phyloP scores from a whole-genome alignment of 2,329 filamentous ascomycete genomes.

The Cordyceps militaris region DNA sequence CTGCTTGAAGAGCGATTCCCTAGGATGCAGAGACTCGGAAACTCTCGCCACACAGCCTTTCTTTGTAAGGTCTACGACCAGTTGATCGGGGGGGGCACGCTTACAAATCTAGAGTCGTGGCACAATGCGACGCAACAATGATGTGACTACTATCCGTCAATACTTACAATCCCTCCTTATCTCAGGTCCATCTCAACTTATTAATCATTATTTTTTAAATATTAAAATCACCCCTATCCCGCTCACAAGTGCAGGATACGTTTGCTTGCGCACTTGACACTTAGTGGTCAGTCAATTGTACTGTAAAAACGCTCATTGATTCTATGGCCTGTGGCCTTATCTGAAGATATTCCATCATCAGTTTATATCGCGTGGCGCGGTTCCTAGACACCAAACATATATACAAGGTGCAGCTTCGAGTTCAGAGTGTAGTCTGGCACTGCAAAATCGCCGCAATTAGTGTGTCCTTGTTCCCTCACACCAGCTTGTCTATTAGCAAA shows the following conservation, averaged over 20 bases:
- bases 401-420: slow-evolving; percentile 3
- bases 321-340: slow-evolving; percentile 1
- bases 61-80: not conserved
- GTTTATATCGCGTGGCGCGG: slow-evolving; percentile 1
- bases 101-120: too few species aligned
- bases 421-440: not conserved
- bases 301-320: not conserved
- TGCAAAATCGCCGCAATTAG: slow-evolving; percentile 1
- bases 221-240: too few species aligned
- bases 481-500: slow-evolving; percentile 9
- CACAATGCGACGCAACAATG: too few species aligned
- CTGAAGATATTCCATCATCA: not conserved
- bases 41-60: not conserved
- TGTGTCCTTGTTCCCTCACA: not conserved
- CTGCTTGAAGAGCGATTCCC: not conserved
- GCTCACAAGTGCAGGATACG: too few species aligned
- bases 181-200: too few species aligned
- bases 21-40: not conserved
- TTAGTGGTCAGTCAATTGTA: not conserved
- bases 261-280: too few species aligned
- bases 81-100: too few species aligned
- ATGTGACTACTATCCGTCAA: too few species aligned
- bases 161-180: too few species aligned
- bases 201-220: too few species aligned
- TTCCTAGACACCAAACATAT: not conserved